A percentile compares a stretch with the other conserved stretches of the same genome.
phyloP scores from a whole-genome alignment of 2,329 filamentous ascomycete genomes.

The Sporothrix schenckii region DNA sequence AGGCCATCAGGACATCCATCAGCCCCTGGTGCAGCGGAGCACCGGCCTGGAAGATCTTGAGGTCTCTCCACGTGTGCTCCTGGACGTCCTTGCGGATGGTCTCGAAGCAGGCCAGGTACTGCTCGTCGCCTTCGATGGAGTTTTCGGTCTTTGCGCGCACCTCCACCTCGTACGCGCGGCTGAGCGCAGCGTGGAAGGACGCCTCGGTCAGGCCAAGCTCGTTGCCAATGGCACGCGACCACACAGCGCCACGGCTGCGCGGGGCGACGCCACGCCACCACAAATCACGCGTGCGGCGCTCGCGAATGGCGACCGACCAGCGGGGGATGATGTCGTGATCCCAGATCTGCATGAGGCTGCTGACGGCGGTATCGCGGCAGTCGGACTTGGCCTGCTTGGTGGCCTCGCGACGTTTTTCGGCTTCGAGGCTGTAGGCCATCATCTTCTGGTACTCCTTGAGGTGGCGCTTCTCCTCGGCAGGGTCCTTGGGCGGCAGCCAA shows the following conservation, averaged over 20 bases:
- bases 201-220: constrained; percentile 67
- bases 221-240: constrained; percentile 73
- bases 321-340: constrained; percentile 75
- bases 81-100: constrained; percentile 66
- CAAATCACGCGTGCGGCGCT: constrained; percentile 71
- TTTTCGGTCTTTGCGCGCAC: constrained; percentile 56
- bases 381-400: constrained; percentile 56
- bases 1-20: constrained; percentile 74
- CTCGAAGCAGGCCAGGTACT: constrained; percentile 63
- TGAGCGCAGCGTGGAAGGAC: constrained; percentile 71
- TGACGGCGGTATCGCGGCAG: constrained; percentile 58
- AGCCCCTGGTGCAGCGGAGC: constrained; percentile 69
- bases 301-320: constrained; percentile 70
- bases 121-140: constrained; percentile 57
- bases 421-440: constrained; percentile 67
- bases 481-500: constrained; percentile 85
- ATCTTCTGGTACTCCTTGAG: constrained; percentile 82
- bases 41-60: constrained; percentile 70
- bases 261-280: constrained; percentile 83
- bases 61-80: constrained; percentile 67
- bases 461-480: constrained; percentile 87
- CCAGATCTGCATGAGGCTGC: constrained; percentile 66
- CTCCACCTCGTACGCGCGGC: constrained; percentile 66
- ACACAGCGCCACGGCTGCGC: constrained; percentile 68
- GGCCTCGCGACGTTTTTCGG: constrained; percentile 62